Conservation (phyloP, 805 yeast species). For the Tetrapisispora phaffii region DNA sequence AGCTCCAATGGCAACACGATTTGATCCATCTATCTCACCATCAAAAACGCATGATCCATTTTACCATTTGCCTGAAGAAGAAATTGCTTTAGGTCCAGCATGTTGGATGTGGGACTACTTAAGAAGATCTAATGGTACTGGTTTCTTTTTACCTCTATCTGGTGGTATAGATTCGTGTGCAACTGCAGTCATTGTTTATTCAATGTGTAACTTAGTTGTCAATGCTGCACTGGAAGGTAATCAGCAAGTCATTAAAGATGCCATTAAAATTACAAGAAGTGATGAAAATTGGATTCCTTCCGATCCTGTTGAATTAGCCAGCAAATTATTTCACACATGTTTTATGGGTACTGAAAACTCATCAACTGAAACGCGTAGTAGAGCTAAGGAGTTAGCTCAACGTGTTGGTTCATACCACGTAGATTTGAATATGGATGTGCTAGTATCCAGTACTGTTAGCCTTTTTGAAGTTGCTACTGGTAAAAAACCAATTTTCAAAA, state of each 20-base stretch:
- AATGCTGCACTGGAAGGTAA: conserved; percentile 61
- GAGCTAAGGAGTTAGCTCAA: conserved; percentile 69
- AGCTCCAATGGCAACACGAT: conserved; percentile 48
- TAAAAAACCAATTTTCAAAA: conserved; percentile 74
- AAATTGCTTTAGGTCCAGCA: conserved; percentile 96
- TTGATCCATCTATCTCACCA: conserved; percentile 56
- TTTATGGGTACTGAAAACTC: conserved; percentile 97
- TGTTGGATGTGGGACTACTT: conserved; percentile 99
- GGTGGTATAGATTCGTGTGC: conserved; percentile 99
- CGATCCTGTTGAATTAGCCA: conserved; percentile 67
- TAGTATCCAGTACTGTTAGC: conserved; percentile 62
- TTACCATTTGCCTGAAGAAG: conserved; percentile 85
- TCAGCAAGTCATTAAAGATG: conserved; percentile 67
- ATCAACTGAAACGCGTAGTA: conserved; percentile 69
- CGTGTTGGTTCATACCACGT: conserved; percentile 83
- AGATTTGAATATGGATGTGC: conserved; percentile 82
- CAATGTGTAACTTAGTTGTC: conserved; percentile 84
- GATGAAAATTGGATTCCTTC: conserved; percentile 55
- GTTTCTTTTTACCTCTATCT: conserved; percentile 84
- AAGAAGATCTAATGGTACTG: conserved; percentile 82
- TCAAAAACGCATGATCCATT: conserved; percentile 40
- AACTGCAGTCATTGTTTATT: conserved; percentile 85
- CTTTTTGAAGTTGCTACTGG: conserved; percentile 88
- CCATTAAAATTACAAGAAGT: conserved; percentile 54
- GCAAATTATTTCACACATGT: conserved; percentile 71